A percentile compares a stretch with the other conserved stretches of the same genome.
Conservation (phyloP, 192 early-diverging fungal genomes). For the Phlyctochytrium planicorne region DNA sequence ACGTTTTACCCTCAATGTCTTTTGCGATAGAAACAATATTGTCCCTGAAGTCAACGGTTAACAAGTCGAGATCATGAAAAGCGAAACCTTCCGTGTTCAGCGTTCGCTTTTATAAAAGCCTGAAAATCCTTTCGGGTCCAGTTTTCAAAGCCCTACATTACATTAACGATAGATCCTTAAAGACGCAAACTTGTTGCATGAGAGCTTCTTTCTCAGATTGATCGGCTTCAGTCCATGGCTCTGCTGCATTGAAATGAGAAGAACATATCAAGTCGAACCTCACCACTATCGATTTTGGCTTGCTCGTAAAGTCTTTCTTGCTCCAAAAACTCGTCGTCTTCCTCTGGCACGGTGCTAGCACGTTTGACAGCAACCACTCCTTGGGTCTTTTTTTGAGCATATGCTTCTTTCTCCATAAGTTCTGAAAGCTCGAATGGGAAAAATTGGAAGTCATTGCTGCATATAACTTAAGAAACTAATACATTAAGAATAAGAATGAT, state of each 20-base stretch:
- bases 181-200: conserved; percentile 21
- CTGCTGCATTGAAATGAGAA: conserved; percentile 49
- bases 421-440: conserved; percentile 74
- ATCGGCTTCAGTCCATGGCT: conserved; percentile 90
- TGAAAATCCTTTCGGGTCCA: conserved; percentile 92
- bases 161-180: conserved; percentile 23
- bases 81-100: conserved; percentile 72
- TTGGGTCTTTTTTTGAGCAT: conserved; percentile 53
- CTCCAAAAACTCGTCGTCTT: conserved; percentile 45
- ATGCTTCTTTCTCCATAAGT: conserved; percentile 80
- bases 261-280: not conserved
- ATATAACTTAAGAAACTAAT: not conserved
- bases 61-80: not conserved
- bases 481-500: not conserved
- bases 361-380: conserved; percentile 16
- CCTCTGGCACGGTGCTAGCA: conserved; percentile 12
- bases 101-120: conserved; percentile 81
- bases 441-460: conserved; percentile 90
- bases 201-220: conserved; percentile 64
- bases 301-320: conserved; percentile 71
- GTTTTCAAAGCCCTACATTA: conserved; percentile 74
- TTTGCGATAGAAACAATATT: conserved; percentile 71
- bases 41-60: conserved; percentile 40
- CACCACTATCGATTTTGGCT: conserved; percentile 74
- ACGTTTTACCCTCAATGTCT: conserved; percentile 92